Percentiles rank a stretch among this genome's conserved stretches.
These are phyloP conservation scores for Aureobasidium sp. DNA, from an alignment of 2,329 filamentous ascomycete species.

Conservation along the genomic window DNA sequence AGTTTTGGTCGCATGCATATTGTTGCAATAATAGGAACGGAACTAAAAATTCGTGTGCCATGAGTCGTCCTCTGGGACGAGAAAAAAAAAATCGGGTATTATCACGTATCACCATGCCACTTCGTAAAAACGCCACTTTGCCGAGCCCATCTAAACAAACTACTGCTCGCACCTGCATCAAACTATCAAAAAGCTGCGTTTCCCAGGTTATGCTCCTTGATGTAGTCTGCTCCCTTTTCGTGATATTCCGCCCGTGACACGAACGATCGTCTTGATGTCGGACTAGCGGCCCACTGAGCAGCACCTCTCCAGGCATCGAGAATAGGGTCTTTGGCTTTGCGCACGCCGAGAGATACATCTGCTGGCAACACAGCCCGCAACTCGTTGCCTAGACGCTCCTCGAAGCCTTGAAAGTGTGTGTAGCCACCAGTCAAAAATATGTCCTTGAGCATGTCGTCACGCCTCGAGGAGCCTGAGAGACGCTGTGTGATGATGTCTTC, in stretches of 20 bases:
- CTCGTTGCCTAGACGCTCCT: slow-evolving; percentile 67
- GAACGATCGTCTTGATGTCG: slow-evolving; percentile 51
- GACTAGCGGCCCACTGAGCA: slow-evolving; percentile 65
- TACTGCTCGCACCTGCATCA: slow-evolving; percentile 8
- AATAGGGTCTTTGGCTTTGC: slow-evolving; percentile 65
- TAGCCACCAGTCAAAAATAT: slow-evolving; percentile 94
- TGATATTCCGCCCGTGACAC: slow-evolving; percentile 74
- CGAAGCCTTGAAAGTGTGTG: slow-evolving; percentile 76
- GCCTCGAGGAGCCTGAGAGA: slow-evolving; percentile 48
- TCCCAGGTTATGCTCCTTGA: slow-evolving; percentile 54
- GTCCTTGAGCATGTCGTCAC: slow-evolving; percentile 67
- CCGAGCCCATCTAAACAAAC: slow-evolving; percentile 3
- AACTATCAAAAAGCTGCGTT: slow-evolving; percentile 27
- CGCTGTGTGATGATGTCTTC: slow-evolving; percentile 83
- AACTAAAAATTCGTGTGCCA: background rate
- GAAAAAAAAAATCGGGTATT: too few species aligned
- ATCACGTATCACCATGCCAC: slow-evolving; percentile 12
- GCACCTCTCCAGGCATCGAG: slow-evolving; percentile 92
- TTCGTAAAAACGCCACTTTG: slow-evolving; percentile 4
- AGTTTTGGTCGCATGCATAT: slow-evolving; percentile 4
- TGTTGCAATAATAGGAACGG: slow-evolving; percentile 1
- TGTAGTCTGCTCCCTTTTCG: slow-evolving; percentile 89
- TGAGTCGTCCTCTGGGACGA: slow-evolving; percentile 8
- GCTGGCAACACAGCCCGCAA: slow-evolving; percentile 64
- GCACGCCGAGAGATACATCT: slow-evolving; percentile 56